phyloP scores from a whole-genome alignment of 177 flowering plant species.

The Vitis hybrid region DNA sequence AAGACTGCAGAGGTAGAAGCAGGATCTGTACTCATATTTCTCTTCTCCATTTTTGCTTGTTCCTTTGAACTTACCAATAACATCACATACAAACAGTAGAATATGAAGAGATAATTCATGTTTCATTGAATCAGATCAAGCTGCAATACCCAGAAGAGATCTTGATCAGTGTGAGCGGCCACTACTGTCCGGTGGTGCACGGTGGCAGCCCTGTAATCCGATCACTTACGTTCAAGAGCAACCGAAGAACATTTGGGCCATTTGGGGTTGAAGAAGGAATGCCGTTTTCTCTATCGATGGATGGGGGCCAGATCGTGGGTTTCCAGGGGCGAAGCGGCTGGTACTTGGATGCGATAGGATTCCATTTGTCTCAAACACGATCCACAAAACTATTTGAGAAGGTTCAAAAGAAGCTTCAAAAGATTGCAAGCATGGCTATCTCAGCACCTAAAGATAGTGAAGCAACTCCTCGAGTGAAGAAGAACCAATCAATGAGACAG shows the following conservation, averaged over 20 bases:
- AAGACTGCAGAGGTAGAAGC: slow-evolving; percentile 32
- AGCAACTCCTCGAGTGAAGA: too few species aligned
- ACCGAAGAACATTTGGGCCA: slow-evolving; percentile 55
- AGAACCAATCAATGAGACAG: too few species aligned
- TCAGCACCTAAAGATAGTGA: too few species aligned
- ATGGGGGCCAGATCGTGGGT: slow-evolving; percentile 54
- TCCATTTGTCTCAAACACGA: slow-evolving; percentile 30
- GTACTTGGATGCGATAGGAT: slow-evolving; percentile 59
- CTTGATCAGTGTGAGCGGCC: slow-evolving; percentile 48
- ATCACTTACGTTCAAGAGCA: slow-evolving; percentile 59
- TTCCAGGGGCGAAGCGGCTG: slow-evolving; percentile 60
- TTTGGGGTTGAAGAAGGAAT: slow-evolving; percentile 69
- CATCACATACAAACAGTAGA: too few species aligned
- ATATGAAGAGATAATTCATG: neutral
- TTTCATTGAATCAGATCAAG: slow-evolving; percentile 36
- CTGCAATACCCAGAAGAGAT: slow-evolving; percentile 60
- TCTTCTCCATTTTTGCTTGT: too few species aligned
- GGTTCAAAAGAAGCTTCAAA: slow-evolving; percentile 25
- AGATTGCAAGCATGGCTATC: slow-evolving; percentile 16
- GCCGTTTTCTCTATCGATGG: slow-evolving; percentile 52
- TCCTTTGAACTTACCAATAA: neutral
- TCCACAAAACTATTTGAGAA: slow-evolving; percentile 22
- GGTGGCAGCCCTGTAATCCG: slow-evolving; percentile 56
- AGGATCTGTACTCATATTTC: neutral
- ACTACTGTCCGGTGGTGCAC: slow-evolving; percentile 43